phyloP scores from a whole-genome alignment of 208 protist species.

The Trypanosoma theileri region DNA sequence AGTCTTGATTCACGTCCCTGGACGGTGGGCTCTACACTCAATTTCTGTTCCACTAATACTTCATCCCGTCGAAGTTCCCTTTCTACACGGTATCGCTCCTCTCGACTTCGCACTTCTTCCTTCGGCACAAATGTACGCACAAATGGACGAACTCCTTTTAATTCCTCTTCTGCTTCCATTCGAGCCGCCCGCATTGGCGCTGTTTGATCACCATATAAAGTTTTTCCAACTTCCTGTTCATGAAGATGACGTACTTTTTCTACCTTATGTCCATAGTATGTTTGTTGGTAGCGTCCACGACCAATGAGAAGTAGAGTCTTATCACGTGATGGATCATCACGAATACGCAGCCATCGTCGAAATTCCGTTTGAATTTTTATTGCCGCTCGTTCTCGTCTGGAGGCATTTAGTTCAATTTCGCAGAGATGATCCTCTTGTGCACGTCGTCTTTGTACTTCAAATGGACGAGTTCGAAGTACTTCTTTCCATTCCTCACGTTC shows the following conservation, averaged over 20 bases:
- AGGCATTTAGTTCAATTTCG: constrained; percentile 33
- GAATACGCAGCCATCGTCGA: constrained; percentile 50
- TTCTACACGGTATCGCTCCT: constrained; percentile 33
- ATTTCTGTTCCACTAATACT: constrained; percentile 25
- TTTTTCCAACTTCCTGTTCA: constrained; percentile 18
- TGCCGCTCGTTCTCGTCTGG: constrained; percentile 45
- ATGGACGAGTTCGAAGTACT: constrained; percentile 44
- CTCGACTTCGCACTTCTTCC: constrained; percentile 21
- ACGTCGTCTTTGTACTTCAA: constrained; percentile 47
- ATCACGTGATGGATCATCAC: constrained; percentile 39
- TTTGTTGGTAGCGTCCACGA: constrained; percentile 50
- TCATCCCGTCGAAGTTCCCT: constrained; percentile 47
- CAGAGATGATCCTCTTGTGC: constrained; percentile 39
- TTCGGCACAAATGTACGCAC: constrained; percentile 23
- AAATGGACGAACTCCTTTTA: constrained; percentile 15
- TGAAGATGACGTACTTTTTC: constrained; percentile 26
- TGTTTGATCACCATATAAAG: constrained; percentile 41
- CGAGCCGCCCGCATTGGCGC: constrained; percentile 21
- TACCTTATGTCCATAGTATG: constrained; percentile 36
- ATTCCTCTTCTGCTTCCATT: constrained; percentile 18
- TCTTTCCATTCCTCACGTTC: constrained; percentile 47
- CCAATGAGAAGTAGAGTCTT: constrained; percentile 41
- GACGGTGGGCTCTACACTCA: background rate
- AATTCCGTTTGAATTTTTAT: constrained; percentile 65
- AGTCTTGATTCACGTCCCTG: background rate